Base-by-base conservation (phyloP, 805 yeast species). In the Starmerella geochares region DNA sequence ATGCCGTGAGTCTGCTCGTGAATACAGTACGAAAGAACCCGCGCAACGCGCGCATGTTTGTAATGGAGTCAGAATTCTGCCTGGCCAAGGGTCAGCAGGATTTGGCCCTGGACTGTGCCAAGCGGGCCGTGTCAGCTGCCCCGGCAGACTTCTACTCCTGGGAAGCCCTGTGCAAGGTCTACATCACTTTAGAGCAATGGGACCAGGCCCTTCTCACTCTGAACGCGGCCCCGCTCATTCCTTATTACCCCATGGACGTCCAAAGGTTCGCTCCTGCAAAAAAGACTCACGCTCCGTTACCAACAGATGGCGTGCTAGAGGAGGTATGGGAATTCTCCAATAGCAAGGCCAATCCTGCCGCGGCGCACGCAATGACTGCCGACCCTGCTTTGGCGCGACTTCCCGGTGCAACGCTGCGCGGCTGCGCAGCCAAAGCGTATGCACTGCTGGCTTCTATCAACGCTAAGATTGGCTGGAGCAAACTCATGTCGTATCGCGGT, bases 401-500 rank as follows among this genome's bases (percentile, higher is more conserved):
- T 46, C 78, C 79, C 14, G 78, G 76, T 10, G 70, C 77, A 0
- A 62, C 65, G 17, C 63, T 79, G 24, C 70, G 73, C 39, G 76
- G 79, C 4, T 77, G 84, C 1, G 76, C 77, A 53, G 66, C 68
- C 27, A 67, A 67, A 47, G 85, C 84, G 1, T 90, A 86, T 63
- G 81, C 80, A 38, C 65, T 87, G 49, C 65, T 90, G 50, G 79
- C 94, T 4, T 70, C 78, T 8, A 74, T 92, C 55, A 78, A 80
- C 2, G 74, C 80, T 17, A 67, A 72, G 21, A 69, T 80, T 36
- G 96, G 96, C 3, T 90, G 98, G 98, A 86, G 85, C 57, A 76
- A 74, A 31, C 65, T 86, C 31, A 71, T 88, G 56, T 69, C 71
- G 50, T 60, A 80, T 33, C 77, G 95, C 51, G 78, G 87, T 1